These are phyloP conservation scores for Pyrenochaeta sp. DNA, from an alignment of 2,329 filamentous ascomycete species.

Conservation along the genomic window DNA sequence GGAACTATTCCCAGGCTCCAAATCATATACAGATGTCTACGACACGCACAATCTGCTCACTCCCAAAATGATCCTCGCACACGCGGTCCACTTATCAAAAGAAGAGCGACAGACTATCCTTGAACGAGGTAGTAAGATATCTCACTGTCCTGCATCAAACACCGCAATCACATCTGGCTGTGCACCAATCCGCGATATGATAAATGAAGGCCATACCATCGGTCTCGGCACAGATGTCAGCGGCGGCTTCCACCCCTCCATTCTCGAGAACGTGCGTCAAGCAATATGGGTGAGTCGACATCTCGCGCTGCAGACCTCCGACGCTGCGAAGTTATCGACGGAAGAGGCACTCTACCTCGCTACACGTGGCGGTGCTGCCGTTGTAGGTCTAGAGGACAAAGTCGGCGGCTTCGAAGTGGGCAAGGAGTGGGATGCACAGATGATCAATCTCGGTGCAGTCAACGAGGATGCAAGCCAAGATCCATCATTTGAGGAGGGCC, in stretches of 20 bases:
- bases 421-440: conserved; percentile 90
- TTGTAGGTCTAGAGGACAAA: conserved; percentile 75
- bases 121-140: conserved; percentile 69
- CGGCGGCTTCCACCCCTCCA: conserved; percentile 82
- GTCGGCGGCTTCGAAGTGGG: conserved; percentile 86
- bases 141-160: conserved; percentile 90
- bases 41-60: conserved; percentile 75
- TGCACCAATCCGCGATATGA: conserved; percentile 76
- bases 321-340: conserved; percentile 73
- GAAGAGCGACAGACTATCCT: conserved; percentile 73
- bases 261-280: conserved; percentile 84
- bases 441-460: conserved; percentile 69
- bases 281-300: conserved; percentile 80
- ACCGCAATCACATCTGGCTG: conserved; percentile 81
- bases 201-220: conserved; percentile 78
- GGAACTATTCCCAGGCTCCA: conserved; percentile 70
- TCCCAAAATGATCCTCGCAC: conserved; percentile 80
- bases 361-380: conserved; percentile 84
- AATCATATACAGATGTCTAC: conserved; percentile 80
- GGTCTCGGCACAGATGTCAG: conserved; percentile 91
- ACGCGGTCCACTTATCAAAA: conserved; percentile 78
- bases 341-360: conserved; percentile 88
- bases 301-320: conserved; percentile 63
- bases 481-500: conserved; percentile 62
- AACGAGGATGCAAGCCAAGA: conserved; percentile 35